Conservation (phyloP, 176 grass and related monocot species). For the Dendrocalamus sinicus region DNA sequence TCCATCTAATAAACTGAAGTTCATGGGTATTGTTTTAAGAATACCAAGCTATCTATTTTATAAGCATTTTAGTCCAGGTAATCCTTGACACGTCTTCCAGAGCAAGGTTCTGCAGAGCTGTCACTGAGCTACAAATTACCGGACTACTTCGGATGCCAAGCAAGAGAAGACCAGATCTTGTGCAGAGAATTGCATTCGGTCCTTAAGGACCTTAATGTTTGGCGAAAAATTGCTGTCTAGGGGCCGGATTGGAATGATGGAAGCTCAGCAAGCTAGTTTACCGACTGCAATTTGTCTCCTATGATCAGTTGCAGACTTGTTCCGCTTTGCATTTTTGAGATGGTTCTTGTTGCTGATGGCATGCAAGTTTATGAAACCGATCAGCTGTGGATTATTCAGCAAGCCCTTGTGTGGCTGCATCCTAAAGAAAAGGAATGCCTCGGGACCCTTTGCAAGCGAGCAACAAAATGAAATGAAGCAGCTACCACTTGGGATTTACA, state of each 20-base stretch:
- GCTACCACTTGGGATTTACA: too few species aligned
- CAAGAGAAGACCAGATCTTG: constrained; percentile 86
- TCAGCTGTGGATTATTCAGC: too few species aligned
- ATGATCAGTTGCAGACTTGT: too few species aligned
- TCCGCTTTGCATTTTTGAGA: too few species aligned
- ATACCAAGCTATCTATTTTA: background rate
- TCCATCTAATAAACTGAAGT: constrained; percentile 15
- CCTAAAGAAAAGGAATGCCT: too few species aligned
- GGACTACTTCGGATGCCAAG: constrained; percentile 80
- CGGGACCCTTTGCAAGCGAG: background rate
- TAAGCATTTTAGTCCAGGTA: background rate
- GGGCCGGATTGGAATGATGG: too few species aligned
- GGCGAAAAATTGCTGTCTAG: background rate
- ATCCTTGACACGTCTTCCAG: constrained; percentile 60
- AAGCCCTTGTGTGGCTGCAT: too few species aligned
- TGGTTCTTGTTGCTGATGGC: too few species aligned
- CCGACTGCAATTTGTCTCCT: too few species aligned
- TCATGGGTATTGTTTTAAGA: too few species aligned
- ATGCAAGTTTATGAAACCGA: too few species aligned
- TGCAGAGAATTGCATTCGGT: constrained; percentile 89
- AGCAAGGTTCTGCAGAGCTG: constrained; percentile 90
- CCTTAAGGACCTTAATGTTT: constrained; percentile 45
- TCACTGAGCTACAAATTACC: constrained; percentile 80
- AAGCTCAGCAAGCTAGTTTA: too few species aligned
- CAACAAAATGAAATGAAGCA: background rate